phyloP scores from a whole-genome alignment of 805 yeast genomes.

The Starmera amethionina region DNA sequence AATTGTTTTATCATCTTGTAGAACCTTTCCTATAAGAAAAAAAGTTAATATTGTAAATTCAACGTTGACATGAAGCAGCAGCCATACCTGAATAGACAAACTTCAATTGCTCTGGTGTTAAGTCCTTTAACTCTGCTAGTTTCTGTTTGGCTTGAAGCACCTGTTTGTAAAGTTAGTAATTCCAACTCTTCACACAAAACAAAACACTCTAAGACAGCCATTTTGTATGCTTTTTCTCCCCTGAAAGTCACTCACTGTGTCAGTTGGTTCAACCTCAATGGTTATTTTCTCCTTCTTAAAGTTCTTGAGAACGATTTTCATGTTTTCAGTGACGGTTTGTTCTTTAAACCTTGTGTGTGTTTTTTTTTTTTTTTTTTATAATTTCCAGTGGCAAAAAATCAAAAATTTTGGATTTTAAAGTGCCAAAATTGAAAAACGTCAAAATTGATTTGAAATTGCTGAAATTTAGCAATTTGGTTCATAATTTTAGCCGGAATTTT shows the following conservation, averaged over 20 bases:
- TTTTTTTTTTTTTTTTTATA: background rate
- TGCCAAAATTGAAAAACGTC: too few species aligned
- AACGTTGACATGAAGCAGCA: background rate
- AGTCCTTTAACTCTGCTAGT: constrained; percentile 57
- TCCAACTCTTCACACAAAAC: too few species aligned
- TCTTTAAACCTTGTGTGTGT: background rate
- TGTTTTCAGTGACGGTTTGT: constrained; percentile 16
- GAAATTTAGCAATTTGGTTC: too few species aligned
- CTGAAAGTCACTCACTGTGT: constrained; percentile 39
- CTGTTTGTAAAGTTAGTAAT: constrained; percentile 17
- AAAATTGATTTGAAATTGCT: too few species aligned
- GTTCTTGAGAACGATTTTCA: constrained; percentile 82
- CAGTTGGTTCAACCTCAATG: constrained; percentile 61
- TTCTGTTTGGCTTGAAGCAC: constrained; percentile 60
- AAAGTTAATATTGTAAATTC: background rate
- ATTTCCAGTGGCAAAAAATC: background rate
- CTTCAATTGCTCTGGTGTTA: constrained; percentile 69
- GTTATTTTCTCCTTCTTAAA: constrained; percentile 86
- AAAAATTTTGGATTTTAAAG: background rate
- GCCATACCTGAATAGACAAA: constrained; percentile 73
- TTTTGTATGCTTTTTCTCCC: too few species aligned
- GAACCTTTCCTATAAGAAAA: constrained; percentile 50
- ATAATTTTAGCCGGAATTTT: too few species aligned
- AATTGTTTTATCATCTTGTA: constrained; percentile 72
- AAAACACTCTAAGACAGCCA: too few species aligned